Percentiles rank a stretch among this genome's conserved stretches.
phyloP scores from a whole-genome alignment of 1,139 yeast species.

The Magnusiomyces ingens region DNA sequence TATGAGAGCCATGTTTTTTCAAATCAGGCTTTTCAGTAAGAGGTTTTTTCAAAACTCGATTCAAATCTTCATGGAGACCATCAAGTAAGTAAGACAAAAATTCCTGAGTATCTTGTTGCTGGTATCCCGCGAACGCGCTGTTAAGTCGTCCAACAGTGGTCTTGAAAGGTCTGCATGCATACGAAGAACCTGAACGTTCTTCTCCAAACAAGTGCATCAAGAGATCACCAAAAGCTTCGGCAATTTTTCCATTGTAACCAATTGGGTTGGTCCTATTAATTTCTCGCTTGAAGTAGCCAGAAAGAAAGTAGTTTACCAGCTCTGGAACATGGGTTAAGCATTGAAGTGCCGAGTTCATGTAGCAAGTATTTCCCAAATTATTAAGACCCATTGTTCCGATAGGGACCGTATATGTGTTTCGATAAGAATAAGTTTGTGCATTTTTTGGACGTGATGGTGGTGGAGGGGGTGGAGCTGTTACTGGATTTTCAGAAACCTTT shows the following conservation, averaged over 20 bases:
- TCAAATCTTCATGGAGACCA: conserved; percentile 89
- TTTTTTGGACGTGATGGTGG: neutral
- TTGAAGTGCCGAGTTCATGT: conserved; percentile 94
- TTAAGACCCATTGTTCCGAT: conserved; percentile 49
- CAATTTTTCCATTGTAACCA: conserved; percentile 65
- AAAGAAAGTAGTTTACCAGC: conserved; percentile 59
- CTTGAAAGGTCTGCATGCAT: conserved; percentile 71
- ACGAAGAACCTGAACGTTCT: conserved; percentile 17
- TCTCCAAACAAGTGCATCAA: conserved; percentile 8
- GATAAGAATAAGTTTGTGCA: neutral
- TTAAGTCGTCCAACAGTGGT: conserved; percentile 72
- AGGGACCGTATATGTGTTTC: too few relatives aligned
- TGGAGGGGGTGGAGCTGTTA: neutral
- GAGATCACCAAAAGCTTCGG: conserved; percentile 12
- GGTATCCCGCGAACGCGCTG: conserved; percentile 77
- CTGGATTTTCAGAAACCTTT: too few relatives aligned
- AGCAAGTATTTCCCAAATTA: conserved; percentile 90
- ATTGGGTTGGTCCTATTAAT: conserved; percentile 72
- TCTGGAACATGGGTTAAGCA: conserved; percentile 87
- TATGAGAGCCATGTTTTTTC: conserved; percentile 51
- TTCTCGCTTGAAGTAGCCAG: conserved; percentile 56
- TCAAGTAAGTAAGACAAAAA: conserved; percentile 84
- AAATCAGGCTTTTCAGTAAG: conserved; percentile 84
- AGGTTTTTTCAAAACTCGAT: conserved; percentile 75
- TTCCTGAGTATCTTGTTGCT: conserved; percentile 95